A percentile compares a stretch with the other conserved stretches of the same genome.
Conservation (phyloP, 2,329 filamentous ascomycete genomes). For the Penicillium sp. region DNA sequence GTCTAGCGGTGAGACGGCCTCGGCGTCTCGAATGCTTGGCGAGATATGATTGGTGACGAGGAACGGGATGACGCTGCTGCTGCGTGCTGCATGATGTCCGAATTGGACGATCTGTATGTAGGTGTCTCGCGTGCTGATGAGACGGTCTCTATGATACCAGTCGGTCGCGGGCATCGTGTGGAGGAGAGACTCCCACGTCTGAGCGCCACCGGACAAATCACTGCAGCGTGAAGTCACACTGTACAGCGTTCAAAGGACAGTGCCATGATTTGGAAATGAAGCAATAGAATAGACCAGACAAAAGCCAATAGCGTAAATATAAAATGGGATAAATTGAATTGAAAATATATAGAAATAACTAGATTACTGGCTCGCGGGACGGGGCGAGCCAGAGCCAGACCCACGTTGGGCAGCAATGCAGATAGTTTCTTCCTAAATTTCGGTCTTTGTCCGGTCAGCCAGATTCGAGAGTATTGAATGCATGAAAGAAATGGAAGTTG, state of each 20-base stretch:
- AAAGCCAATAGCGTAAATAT: neutral
- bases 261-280: neutral
- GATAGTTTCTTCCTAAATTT: constrained; percentile 2
- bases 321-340: neutral
- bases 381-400: constrained; percentile 21
- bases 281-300: neutral
- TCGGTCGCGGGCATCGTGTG: constrained; percentile 6
- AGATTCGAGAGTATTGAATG: constrained; percentile 7
- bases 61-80: constrained; percentile 22
- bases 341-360: neutral
- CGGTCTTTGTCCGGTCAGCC: constrained; percentile 15
- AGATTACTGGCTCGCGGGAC: constrained; percentile 16
- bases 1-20: constrained; percentile 26
- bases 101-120: constrained; percentile 23
- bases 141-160: neutral
- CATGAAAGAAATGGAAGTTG: constrained; percentile 10
- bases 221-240: constrained; percentile 7
- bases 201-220: constrained; percentile 7
- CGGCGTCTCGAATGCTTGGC: constrained; percentile 20
- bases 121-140: constrained; percentile 10
- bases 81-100: constrained; percentile 25
- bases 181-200: constrained; percentile 22
- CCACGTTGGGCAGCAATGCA: constrained; percentile 39
- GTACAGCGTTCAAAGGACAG: neutral
- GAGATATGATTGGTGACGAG: constrained; percentile 19